Conservation (phyloP, 805 yeast species). For the Metschnikowia lunata region DNA sequence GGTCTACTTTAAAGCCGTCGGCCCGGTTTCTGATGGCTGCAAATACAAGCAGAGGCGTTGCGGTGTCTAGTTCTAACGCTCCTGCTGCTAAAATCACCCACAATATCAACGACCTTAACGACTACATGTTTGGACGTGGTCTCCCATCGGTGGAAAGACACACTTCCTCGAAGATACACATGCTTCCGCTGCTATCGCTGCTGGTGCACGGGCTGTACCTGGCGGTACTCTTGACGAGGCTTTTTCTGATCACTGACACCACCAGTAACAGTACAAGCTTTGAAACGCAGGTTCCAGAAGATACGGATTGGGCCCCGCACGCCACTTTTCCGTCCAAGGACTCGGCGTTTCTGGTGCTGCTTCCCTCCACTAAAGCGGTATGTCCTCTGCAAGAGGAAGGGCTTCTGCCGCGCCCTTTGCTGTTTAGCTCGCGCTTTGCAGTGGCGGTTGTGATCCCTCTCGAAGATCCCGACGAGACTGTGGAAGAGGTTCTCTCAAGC, state of each 20-base stretch:
- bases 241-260: conserved; percentile 37
- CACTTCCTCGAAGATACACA: conserved; percentile 44
- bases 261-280: conserved; percentile 1
- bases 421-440: conserved; percentile 38
- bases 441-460: conserved; percentile 48
- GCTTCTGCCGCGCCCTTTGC: not conserved
- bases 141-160: conserved; percentile 45
- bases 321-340: conserved; percentile 35
- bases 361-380: not conserved
- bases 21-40: conserved; percentile 1
- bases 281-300: conserved; percentile 3
- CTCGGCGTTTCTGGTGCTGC: conserved; percentile 12
- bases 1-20: not conserved
- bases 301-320: conserved; percentile 38
- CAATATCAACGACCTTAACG: conserved; percentile 41
- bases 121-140: conserved; percentile 56
- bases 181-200: conserved; percentile 39
- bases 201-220: conserved; percentile 23
- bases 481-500: conserved; percentile 41
- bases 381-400: not conserved
- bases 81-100: conserved; percentile 31
- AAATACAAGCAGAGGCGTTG: conserved; percentile 1
- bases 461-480: conserved; percentile 23
- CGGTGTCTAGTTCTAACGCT: not conserved
- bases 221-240: conserved; percentile 43